A percentile compares a stretch with the other conserved stretches of the same genome.
Conservation (phyloP, 73 alveolate species). For the Blepharisma stoltei region DNA sequence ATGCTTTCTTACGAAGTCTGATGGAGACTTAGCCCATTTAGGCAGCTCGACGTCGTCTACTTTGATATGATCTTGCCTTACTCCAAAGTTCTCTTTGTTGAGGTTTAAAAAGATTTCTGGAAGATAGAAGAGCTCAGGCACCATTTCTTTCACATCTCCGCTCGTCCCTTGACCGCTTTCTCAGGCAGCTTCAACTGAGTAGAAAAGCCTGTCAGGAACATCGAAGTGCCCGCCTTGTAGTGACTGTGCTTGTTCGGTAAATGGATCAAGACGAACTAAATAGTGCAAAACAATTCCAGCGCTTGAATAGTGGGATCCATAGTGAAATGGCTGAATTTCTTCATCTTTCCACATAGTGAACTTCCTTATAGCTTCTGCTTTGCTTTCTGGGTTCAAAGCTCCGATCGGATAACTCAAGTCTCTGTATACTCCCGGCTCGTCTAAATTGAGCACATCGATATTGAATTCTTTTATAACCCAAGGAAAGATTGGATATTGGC, state of each 20-base stretch:
- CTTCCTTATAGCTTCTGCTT: constrained; percentile 70
- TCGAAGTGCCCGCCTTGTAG: constrained; percentile 88
- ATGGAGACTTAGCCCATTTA: constrained; percentile 75
- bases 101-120: constrained; percentile 87
- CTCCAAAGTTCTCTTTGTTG: constrained; percentile 69
- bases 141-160: constrained; percentile 94
- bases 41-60: constrained; percentile 86
- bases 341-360: constrained; percentile 41
- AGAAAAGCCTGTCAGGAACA: constrained; percentile 88
- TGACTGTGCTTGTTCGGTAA: constrained; percentile 79
- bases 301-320: constrained; percentile 95
- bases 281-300: constrained; percentile 93
- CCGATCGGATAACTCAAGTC: constrained; percentile 50
- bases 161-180: constrained; percentile 74
- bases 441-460: constrained; percentile 34
- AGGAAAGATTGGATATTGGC: constrained; percentile 81
- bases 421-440: constrained; percentile 38
- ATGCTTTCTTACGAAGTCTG: constrained; percentile 55
- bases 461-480: constrained; percentile 45
- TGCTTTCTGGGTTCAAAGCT: constrained; percentile 68
- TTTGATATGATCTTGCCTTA: constrained; percentile 64
- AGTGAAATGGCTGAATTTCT: constrained; percentile 60
- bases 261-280: constrained; percentile 89
- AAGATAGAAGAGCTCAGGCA: constrained; percentile 91
- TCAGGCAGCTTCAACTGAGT: constrained; percentile 75